Evolutionary conservation across 306 rosid genomes (phyloP).

Genomic region (Luffa aegyptiaca): DNA sequence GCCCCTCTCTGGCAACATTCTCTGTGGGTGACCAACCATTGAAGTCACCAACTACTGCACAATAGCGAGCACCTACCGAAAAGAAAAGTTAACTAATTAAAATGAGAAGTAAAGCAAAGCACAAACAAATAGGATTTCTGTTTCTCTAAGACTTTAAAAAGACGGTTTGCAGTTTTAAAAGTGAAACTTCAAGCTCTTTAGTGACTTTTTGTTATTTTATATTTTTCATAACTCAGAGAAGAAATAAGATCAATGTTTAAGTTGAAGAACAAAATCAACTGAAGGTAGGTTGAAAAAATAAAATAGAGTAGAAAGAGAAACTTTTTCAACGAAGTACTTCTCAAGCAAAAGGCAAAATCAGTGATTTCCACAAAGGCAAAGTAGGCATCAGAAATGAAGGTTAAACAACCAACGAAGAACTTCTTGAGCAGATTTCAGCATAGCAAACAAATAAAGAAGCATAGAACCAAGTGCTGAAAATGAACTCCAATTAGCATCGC

Average conservation of each 20-base stretch:
- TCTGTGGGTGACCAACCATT: conserved; percentile 86
- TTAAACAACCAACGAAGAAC: not conserved
- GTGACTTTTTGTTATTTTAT: not conserved
- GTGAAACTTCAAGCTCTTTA: not conserved
- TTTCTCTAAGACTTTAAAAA: not conserved
- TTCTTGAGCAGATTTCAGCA: not conserved
- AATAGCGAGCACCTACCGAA: conserved; percentile 81
- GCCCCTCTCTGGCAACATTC: conserved; percentile 85
- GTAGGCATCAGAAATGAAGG: not conserved
- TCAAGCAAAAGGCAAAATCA: not conserved
- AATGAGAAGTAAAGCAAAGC: not conserved
- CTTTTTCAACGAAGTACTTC: not conserved
- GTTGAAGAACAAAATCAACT: not conserved
- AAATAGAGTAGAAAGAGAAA: not conserved
- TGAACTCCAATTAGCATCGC: not conserved
- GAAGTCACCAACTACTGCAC: conserved; percentile 82
- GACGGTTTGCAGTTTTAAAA: not conserved
- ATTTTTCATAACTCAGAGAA: not conserved
- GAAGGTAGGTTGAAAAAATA: not conserved
- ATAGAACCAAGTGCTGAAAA: not conserved
- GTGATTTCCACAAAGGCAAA: not conserved
- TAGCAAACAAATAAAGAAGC: not conserved
- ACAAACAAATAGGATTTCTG: not conserved
- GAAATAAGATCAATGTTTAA: not conserved
- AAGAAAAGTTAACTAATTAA: conserved; percentile 6